Evolutionary conservation across 176 grass and related monocot species (phyloP).

Genomic region (Eremochloa ophiuroides): DNA sequence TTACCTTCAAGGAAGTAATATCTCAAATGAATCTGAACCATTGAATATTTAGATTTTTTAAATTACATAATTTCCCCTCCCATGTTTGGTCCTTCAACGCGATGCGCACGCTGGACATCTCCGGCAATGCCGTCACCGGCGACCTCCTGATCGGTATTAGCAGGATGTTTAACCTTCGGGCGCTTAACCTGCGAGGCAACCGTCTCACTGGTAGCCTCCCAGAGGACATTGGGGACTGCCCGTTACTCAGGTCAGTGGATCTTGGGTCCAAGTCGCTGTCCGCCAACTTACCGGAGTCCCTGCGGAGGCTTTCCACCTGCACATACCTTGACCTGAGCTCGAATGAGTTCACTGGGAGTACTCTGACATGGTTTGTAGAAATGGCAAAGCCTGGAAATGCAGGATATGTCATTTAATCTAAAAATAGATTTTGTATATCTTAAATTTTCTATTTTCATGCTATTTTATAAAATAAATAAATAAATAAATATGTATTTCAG

Average conservation of each 20-base stretch:
- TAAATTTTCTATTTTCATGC: too few species aligned
- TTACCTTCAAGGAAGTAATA: too few species aligned
- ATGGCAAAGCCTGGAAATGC: slow-evolving; percentile 56
- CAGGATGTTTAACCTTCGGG: slow-evolving; percentile 84
- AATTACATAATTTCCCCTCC: too few species aligned
- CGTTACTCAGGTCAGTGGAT: slow-evolving; percentile 80
- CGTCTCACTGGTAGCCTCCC: slow-evolving; percentile 66
- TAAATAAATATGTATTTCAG: too few species aligned
- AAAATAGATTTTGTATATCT: too few species aligned
- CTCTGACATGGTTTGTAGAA: slow-evolving; percentile 84
- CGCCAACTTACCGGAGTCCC: slow-evolving; percentile 61
- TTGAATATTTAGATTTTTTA: too few species aligned
- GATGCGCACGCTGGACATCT: slow-evolving; percentile 79
- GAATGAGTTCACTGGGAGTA: slow-evolving; percentile 65
- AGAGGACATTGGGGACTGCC: slow-evolving; percentile 78
- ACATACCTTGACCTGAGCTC: slow-evolving; percentile 70
- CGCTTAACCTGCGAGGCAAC: slow-evolving; percentile 61
- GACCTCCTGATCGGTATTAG: slow-evolving; percentile 77
- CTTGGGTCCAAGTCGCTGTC: slow-evolving; percentile 64
- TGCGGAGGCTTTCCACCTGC: slow-evolving; percentile 83
- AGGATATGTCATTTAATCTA: slow-evolving; percentile 91
- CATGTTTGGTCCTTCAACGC: slow-evolving; percentile 92
- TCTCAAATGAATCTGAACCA: too few species aligned
- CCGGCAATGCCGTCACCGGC: slow-evolving; percentile 56
- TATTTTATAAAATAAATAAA: too few species aligned